Evolutionary conservation across 169 alveolate species (phyloP).

Genomic region (Plasmodium gonderi): DNA sequence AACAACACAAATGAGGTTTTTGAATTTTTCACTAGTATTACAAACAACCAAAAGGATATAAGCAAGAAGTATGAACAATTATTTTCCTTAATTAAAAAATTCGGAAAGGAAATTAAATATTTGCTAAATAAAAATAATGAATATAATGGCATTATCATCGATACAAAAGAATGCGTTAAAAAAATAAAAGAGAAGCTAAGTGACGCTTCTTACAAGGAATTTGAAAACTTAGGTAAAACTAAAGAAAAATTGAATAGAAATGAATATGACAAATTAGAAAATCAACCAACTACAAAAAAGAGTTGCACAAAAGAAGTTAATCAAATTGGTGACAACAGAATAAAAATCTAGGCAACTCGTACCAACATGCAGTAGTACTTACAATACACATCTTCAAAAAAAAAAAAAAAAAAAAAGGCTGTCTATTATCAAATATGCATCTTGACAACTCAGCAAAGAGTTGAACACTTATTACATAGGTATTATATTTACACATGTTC

Average conservation of each 20-base stretch:
- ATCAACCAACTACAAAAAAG: background rate
- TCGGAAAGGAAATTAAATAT: constrained; percentile 69
- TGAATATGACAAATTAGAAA: background rate
- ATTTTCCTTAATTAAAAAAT: constrained; percentile 64
- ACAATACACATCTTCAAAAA: background rate
- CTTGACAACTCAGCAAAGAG: background rate
- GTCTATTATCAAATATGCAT: background rate
- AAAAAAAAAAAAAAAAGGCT: background rate
- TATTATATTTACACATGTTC: background rate
- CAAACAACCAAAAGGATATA: constrained; percentile 63
- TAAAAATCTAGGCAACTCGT: background rate
- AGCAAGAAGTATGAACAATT: constrained; percentile 58
- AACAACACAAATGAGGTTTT: constrained; percentile 56
- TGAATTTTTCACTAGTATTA: constrained; percentile 61
- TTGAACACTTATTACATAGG: background rate
- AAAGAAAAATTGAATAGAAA: background rate
- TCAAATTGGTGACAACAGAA: background rate
- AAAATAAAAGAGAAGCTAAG: constrained; percentile 32
- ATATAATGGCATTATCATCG: constrained; percentile 28
- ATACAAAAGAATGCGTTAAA: constrained; percentile 57
- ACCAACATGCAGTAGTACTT: background rate
- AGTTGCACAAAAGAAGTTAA: background rate
- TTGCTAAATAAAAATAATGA: constrained; percentile 60
- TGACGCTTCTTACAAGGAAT: constrained; percentile 40
- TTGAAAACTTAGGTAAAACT: constrained; percentile 45